A percentile compares a stretch with the other conserved stretches of the same genome.
phyloP scores from a whole-genome alignment of 106 monocot species.

The Iris macrosiphon region DNA sequence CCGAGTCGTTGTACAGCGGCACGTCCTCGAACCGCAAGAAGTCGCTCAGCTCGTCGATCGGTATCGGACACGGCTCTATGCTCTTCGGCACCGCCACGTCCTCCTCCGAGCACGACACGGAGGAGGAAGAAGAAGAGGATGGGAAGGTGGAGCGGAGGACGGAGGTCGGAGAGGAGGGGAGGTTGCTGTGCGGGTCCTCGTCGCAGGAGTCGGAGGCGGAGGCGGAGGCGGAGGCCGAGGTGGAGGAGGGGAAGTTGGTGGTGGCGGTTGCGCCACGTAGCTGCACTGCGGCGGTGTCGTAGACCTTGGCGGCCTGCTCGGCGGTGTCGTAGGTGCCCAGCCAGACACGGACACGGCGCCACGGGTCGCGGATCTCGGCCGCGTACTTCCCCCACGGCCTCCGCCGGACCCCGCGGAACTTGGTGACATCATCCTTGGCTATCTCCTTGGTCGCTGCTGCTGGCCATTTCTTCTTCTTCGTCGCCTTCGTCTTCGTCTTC shows the following conservation, averaged over 20 bases:
- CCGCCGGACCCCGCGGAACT: conserved; percentile 50
- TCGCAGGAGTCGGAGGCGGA: conserved; percentile 26
- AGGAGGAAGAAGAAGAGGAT: not conserved
- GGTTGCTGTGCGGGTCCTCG: conserved; percentile 27
- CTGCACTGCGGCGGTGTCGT: conserved; percentile 50
- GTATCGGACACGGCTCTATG: not conserved
- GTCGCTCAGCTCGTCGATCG: conserved; percentile 6
- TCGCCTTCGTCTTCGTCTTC: too few species aligned
- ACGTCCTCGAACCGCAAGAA: conserved; percentile 24
- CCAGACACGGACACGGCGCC: conserved; percentile 55
- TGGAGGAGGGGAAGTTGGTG: conserved; percentile 49
- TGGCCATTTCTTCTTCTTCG: too few species aligned
- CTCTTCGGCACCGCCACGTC: not conserved
- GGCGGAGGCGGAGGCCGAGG: conserved; percentile 1
- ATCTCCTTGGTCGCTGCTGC: too few species aligned
- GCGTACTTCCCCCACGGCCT: conserved; percentile 63
- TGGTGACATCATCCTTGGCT: too few species aligned
- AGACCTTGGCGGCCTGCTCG: conserved; percentile 54
- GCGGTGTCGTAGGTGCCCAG: conserved; percentile 67
- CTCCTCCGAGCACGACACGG: too few species aligned
- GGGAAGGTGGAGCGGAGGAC: conserved; percentile 27
- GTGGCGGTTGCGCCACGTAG: conserved; percentile 47
- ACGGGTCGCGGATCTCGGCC: conserved; percentile 64
- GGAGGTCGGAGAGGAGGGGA: conserved; percentile 42
- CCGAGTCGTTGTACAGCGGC: conserved; percentile 14